These are phyloP conservation scores for Xylaria polymorpha DNA, from an alignment of 2,329 filamentous ascomycete species.

Conservation along the genomic window DNA sequence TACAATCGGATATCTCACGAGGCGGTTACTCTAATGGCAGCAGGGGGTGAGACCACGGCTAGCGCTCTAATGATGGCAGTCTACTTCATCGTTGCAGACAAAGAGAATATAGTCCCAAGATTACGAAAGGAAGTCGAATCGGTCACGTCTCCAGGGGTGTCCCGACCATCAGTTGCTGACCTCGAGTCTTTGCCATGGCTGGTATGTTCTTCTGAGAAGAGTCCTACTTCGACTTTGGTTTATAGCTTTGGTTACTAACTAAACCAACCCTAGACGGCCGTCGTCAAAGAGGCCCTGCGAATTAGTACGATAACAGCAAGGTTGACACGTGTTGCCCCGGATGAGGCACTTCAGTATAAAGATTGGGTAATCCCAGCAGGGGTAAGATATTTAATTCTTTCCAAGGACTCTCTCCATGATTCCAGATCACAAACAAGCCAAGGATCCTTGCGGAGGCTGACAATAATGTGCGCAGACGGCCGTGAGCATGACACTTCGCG, in stretches of 20 bases:
- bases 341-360: slow-evolving; percentile 31
- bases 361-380: slow-evolving; percentile 39
- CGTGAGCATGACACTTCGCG: slow-evolving; percentile 38
- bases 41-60: slow-evolving; percentile 34
- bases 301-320: slow-evolving; percentile 31
- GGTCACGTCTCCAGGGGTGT: slow-evolving; percentile 5
- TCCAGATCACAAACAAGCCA: not conserved
- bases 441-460: not conserved
- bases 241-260: not conserved
- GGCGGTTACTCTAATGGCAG: slow-evolving; percentile 36
- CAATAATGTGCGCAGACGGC: slow-evolving; percentile 25
- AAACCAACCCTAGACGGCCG: slow-evolving; percentile 22
- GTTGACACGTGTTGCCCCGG: slow-evolving; percentile 34
- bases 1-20: slow-evolving; percentile 39
- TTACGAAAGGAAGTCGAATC: slow-evolving; percentile 32
- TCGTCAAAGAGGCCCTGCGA: slow-evolving; percentile 39
- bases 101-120: slow-evolving; percentile 26
- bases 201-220: slow-evolving; percentile 13
- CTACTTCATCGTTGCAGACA: slow-evolving; percentile 34
- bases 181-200: slow-evolving; percentile 38
- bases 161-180: slow-evolving; percentile 34
- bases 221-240: not conserved
- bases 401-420: too few relatives aligned
- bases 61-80: slow-evolving; percentile 26
- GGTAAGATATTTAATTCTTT: slow-evolving; percentile 24